Base-by-base conservation (phyloP, 352 stramenopile species). In the Blastocystis sp. region DNA sequence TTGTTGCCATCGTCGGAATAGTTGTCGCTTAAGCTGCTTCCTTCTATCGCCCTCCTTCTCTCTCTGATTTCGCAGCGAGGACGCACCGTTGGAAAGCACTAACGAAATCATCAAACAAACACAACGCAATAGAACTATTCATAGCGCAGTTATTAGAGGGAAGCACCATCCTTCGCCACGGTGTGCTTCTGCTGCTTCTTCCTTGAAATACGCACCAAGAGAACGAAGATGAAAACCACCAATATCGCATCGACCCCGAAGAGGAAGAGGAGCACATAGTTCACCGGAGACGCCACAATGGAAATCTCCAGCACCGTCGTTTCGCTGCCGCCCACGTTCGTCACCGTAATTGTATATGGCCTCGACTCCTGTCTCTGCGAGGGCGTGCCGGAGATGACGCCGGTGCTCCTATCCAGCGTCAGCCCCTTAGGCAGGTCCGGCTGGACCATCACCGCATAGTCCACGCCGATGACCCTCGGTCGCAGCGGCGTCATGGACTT, bases 1-100 rank as follows among this genome's bases (percentile, higher is more conserved):
- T 65, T 59, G 21, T 17, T n/a, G n/a, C 71, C 64, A 65, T 81
- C 71, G 56, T 65, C 71, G 23, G 66, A 64, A 64, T 81, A 81
- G 69, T 48, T 5, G 40, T 43, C 14, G 48, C 59, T 71, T 71
- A n/a, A 40, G 43, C 64, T 38, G 5, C 23, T 0, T 9, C n/a
- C 14, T 71, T 43, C 64, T 71, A 38, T 71, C 43, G 43, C 34
- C 28, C 28, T 34, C 28, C 28, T 34, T 34, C 28, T 34, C 28
- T 34, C 28, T 34, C 28, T 34, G 28, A 34, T 34, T 34, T 34
- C 28, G 28, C 28, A 34, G 28, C 28, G 28, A 34, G 28, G 28
- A 34, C 28, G 28, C 28, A 34, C 28, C 28, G 28, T 34, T 34
- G 28, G 28, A 34, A 34, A 34, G 28, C 28, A 34, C 28, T 34